Percentiles rank a stretch among this genome's conserved stretches.
These are phyloP conservation scores for Wallemia mellicola DNA, from an alignment of 1,284 basidiomycete species.

Conservation along the genomic window DNA sequence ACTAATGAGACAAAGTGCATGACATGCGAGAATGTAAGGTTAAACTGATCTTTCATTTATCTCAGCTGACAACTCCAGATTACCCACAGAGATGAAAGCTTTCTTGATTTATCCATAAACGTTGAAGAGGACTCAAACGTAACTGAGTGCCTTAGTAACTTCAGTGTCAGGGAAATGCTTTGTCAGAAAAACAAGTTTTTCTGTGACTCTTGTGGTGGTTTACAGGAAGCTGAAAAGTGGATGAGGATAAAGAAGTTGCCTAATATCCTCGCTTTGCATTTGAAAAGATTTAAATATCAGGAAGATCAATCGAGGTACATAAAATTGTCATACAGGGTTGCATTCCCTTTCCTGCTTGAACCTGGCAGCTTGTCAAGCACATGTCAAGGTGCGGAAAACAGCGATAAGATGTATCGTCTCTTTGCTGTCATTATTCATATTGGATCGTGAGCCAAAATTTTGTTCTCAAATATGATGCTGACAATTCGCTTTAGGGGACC, in stretches of 20 bases:
- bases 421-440: constrained; percentile 94
- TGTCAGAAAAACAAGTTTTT: constrained; percentile 96
- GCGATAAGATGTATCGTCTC: constrained; percentile 59
- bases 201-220: constrained; percentile 79
- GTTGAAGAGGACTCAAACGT: constrained; percentile 92
- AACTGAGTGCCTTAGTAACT: constrained; percentile 76
- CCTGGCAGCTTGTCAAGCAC: constrained; percentile 95
- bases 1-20: constrained; percentile 92
- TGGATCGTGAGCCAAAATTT: constrained; percentile 38
- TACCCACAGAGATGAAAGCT: constrained; percentile 83
- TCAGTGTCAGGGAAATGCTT: constrained; percentile 92
- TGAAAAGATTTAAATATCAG: constrained; percentile 95
- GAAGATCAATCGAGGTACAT: constrained; percentile 62
- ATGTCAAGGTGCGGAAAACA: constrained; percentile 66
- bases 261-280: constrained; percentile 71
- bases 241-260: constrained; percentile 96
- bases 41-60: not conserved
- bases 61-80: constrained; percentile 22
- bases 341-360: constrained; percentile 74
- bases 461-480: constrained; percentile 3
- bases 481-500: constrained; percentile 32
- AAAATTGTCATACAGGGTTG: constrained; percentile 83
- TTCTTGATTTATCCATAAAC: constrained; percentile 88
- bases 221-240: constrained; percentile 92
- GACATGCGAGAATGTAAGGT: constrained; percentile 65